Base-by-base conservation (phyloP, 345 rosid genomes). In the Pistacia vera region DNA sequence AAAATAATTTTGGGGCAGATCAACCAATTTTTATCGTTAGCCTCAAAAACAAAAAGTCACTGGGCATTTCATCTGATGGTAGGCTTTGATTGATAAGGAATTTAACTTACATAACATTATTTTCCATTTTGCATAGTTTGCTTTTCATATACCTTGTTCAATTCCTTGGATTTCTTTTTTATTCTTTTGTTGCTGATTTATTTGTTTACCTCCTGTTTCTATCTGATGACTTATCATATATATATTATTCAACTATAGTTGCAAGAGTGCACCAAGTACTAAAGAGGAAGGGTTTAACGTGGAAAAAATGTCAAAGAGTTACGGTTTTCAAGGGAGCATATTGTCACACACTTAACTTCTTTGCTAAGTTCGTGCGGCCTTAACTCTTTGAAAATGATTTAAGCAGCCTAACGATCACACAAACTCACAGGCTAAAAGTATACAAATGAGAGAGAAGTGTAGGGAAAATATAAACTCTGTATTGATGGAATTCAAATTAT, bases 241-340 rank as follows among this genome's bases (percentile, higher is more conserved):
- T 36, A 36, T 36, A 36, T 36, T 74, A 75, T 79, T 73, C 64
- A 66, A 22, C 52, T 73, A 57, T 75, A 93, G 97, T 89, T 77
- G 83, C 88, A 68, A 87, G 97, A 82, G 90, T 88, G 76, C 92
- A 89, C 74, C 51, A 63, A 71, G 72, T 17, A 56, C 71, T 93
- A 38, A 79, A 66, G 66, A 86, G 92, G 83, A 84, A 85, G 56
- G 89, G 85, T 48, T 46, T 4, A 74, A 73, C 66, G 2, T 91
- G 94, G 97, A 87, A 71, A 78, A 57, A 77, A 67, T 90, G 89
- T 44, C 91, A 93, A 80, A 87, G 77, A 51, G 84, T 93, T 77
- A 93, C 89, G 83, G 61, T 93, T 83, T 77, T 85, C 51, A 91
- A n/a, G 84, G 95, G 95, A 69, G 94, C 95, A 58, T 88, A n/a